Evolutionary conservation across 441 rosid genomes (phyloP).

Genomic region (Breynia disticha): DNA sequence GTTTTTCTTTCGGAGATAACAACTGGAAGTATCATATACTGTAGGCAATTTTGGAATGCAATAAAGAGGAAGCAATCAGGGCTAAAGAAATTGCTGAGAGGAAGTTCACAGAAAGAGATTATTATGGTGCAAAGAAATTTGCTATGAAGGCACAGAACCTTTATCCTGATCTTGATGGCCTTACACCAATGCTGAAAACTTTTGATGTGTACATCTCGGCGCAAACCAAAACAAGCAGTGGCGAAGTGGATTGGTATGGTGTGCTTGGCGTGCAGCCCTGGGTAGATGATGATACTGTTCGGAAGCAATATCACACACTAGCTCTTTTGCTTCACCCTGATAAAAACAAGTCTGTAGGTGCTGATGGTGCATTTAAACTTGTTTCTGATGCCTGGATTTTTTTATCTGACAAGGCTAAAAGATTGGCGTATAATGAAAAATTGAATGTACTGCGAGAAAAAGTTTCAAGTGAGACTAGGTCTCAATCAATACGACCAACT

Average conservation of each 20-base stretch:
- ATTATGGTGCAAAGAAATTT: slow-evolving; percentile 64
- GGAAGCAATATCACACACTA: slow-evolving; percentile 64
- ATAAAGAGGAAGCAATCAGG: slow-evolving; percentile 82
- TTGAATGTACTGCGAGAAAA: slow-evolving; percentile 30
- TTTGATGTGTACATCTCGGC: slow-evolving; percentile 64
- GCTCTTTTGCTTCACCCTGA: slow-evolving; percentile 90
- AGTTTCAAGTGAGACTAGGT: slow-evolving; percentile 29
- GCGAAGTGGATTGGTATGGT: slow-evolving; percentile 77
- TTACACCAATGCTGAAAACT: slow-evolving; percentile 48
- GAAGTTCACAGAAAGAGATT: slow-evolving; percentile 59
- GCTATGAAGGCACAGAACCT: slow-evolving; percentile 71
- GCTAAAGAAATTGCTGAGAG: slow-evolving; percentile 87
- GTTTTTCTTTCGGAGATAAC: too few relatives aligned
- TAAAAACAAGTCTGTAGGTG: slow-evolving; percentile 70
- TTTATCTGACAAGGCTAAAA: slow-evolving; percentile 57
- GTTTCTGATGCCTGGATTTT: slow-evolving; percentile 79
- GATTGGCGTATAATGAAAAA: slow-evolving; percentile 48
- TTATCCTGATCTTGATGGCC: slow-evolving; percentile 70
- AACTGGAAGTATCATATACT: background rate
- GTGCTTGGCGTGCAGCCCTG: slow-evolving; percentile 57
- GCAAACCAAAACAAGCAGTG: slow-evolving; percentile 42
- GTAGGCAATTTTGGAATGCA: slow-evolving; percentile 65
- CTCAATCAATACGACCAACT: slow-evolving; percentile 31
- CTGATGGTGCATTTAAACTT: slow-evolving; percentile 83
- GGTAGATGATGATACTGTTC: slow-evolving; percentile 63